phyloP scores from a whole-genome alignment of 179 eudicot genomes.

The Dionaea muscipula region DNA sequence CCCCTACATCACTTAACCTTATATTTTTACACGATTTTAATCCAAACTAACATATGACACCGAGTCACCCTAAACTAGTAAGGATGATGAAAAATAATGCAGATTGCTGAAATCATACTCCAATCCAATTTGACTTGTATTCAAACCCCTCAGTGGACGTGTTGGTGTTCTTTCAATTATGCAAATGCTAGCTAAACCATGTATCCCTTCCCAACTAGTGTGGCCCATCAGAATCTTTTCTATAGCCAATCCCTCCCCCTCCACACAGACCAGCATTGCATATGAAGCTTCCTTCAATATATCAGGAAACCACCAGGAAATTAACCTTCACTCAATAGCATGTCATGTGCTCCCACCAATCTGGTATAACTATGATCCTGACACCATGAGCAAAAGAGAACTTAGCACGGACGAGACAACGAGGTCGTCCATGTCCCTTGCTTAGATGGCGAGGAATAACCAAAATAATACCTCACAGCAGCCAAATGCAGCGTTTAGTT shows the following conservation, averaged over 20 bases:
- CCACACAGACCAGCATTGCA: conserved; percentile 10
- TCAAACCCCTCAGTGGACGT: background rate
- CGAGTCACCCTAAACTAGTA: too few species aligned
- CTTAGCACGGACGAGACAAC: background rate
- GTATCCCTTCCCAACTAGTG: too few species aligned
- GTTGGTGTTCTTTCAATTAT: too few species aligned
- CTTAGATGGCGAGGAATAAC: conserved; percentile 7
- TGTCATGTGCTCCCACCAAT: too few species aligned
- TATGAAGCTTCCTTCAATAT: conserved; percentile 28
- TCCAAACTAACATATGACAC: too few species aligned
- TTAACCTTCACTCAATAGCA: background rate
- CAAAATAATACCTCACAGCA: background rate
- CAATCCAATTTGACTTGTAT: background rate
- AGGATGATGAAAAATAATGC: too few species aligned
- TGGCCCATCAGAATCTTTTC: too few species aligned
- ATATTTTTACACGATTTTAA: too few species aligned
- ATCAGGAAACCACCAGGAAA: conserved; percentile 32
- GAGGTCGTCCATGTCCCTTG: background rate
- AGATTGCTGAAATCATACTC: background rate
- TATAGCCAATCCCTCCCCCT: too few species aligned
- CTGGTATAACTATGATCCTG: background rate
- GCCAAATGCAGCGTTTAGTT: conserved; percentile 11
- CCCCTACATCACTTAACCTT: too few species aligned
- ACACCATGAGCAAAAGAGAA: background rate
- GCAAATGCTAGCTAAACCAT: too few species aligned